Evolutionary conservation across 2,329 filamentous ascomycete genomes (phyloP), one percentile per base, ranked within the genome.

Genomic region (Blastomyces emzantsi): DNA sequence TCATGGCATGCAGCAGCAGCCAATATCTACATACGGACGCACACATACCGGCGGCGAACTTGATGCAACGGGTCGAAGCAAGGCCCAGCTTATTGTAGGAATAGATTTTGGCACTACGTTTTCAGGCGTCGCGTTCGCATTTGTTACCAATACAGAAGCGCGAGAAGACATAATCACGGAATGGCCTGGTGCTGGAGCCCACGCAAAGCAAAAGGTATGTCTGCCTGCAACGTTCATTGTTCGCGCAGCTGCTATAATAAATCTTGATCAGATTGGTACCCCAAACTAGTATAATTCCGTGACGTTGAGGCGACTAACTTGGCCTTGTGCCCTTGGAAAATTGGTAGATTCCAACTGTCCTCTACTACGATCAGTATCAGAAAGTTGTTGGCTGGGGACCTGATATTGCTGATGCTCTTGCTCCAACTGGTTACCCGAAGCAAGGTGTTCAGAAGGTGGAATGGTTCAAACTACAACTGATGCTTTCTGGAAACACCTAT

Each of bases 381-480:
- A 97, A 97, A 78, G 94, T 99, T 59, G 94, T 97, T n/a, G 94
- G 94, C 71, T 99, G 94, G 94, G 94, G 94, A 66, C 92, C 93
- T 64, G 94, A 99, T 81, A 97, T 97, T 71, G 91, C 94, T 66
- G 93, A 97, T 78, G 94, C 94, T 67, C 85, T 97, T 68, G 93
- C 94, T 62, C 94, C 94, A 39, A 97, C 94, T 51, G 94, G 94
- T 67, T 97, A 97, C 77, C 94, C 94, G 70, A 97, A 97, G 81
- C 90, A 90, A 43, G 93, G 93, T 68, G 93, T 99, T 70, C 94
- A 97, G 78, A 97, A 97, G 81, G 93, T 97, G 30, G 94, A 97
- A 80, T 99, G 94, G 94, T 97, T 99, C 85, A 97, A 97, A 82
- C 85, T 99, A 69, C 94, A 99, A 80, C 86, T 99, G 64, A 97